Base-by-base conservation (phyloP, 2,329 filamentous ascomycete species). In the Hirsutella minnesotensis region DNA sequence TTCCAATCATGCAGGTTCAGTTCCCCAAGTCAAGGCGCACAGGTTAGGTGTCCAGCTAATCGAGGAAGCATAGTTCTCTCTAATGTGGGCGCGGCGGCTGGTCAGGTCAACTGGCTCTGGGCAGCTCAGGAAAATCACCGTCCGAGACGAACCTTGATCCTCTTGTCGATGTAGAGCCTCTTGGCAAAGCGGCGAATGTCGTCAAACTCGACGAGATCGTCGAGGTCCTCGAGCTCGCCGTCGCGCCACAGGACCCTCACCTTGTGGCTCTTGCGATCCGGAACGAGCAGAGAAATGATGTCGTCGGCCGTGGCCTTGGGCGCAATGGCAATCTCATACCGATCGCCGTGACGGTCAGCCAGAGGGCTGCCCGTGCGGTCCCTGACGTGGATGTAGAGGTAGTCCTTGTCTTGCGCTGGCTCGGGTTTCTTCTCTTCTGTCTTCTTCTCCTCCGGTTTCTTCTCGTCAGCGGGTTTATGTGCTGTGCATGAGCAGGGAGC, bases 161-260 rank as follows among this genome's bases (percentile, higher is more conserved):
- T 49, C 41, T 50, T 44, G 40, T 47, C 50, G 27, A 61, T 47
- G 36, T 56, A 49, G 2, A 60, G 47, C 37, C 44, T 48, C 19
- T 43, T 42, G 2, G 46, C 54, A 13, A 43, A 38, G 9, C 41
- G 39, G 30, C 44, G 40, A 19, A 61, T 34, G 19, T 57, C 53
- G 4, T 45, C 38, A 38, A 59, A 31, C 13, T 46, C 42, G 5
- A 58, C 44, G 13, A 44, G 21, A 2, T 47, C 44, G 31, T 49
- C 50, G 12, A 61, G 47, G 8, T 35, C 38, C 45, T 60, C 55
- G 3, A 30, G 36, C 8, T 41, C 46, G 15, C 52, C 56, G 40
- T 56, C 46, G 12, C 45, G 33, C 59, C 56, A 61, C 31, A 50
- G 49, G 24, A 60, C 56, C 21, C 55, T 9, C 3, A 58, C 53